A percentile compares a stretch with the other conserved stretches of the same genome.
These are phyloP conservation scores for Tritrichomonas musculus DNA, from an alignment of 208 protist genomes.

Conservation along the genomic window DNA sequence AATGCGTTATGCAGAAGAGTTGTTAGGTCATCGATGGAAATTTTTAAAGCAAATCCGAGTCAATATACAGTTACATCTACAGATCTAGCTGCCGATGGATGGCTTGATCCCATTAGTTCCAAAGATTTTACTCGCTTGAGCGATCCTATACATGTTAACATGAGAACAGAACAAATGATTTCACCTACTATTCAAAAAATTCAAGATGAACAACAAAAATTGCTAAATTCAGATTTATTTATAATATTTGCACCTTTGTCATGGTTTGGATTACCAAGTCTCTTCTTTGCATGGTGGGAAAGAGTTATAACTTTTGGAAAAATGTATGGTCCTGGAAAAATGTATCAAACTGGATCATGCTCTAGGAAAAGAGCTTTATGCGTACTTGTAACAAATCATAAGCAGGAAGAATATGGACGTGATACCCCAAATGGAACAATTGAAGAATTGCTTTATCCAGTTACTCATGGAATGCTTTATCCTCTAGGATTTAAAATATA, in stretches of 20 bases:
- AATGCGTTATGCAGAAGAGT: background rate
- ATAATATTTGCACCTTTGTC: background rate
- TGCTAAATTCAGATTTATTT: background rate
- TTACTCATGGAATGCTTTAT: background rate
- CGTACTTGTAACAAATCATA: background rate
- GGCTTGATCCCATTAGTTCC: background rate
- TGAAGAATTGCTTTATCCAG: background rate
- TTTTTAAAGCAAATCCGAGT: background rate
- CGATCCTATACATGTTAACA: background rate
- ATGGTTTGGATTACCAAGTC: background rate
- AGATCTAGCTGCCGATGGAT: background rate
- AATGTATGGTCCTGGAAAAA: background rate
- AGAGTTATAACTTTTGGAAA: background rate
- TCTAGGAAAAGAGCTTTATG: background rate
- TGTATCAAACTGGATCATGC: background rate
- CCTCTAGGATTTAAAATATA: background rate
- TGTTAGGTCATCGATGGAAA: background rate
- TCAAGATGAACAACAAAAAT: background rate
- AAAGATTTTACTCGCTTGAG: background rate
- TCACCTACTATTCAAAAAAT: background rate
- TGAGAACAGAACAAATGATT: background rate
- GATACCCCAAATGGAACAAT: background rate
- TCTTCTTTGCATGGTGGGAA: background rate
- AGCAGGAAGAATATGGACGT: background rate
- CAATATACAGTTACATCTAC: background rate